Conservation (phyloP, 108 stramenopile species). For the Stephanodiscus triporus region DNA sequence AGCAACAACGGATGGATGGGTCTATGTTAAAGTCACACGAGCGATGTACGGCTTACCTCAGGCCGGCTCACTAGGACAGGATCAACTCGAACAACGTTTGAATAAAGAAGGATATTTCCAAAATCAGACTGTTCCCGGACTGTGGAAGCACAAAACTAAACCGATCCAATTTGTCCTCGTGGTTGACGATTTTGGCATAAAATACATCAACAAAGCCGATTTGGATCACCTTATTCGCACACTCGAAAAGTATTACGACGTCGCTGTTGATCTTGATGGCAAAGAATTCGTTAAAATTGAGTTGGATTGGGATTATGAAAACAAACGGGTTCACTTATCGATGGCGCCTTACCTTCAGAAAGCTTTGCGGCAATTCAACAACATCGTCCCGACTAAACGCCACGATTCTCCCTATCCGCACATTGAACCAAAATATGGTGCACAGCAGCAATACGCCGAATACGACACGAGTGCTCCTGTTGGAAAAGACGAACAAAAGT, state of each 20-base stretch:
- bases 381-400: background rate
- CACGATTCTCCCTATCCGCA: background rate
- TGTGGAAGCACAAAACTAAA: constrained; percentile 41
- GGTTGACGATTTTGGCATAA: constrained; percentile 65
- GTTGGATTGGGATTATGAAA: constrained; percentile 49
- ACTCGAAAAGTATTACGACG: too few species aligned
- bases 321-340: constrained; percentile 35
- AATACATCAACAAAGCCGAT: constrained; percentile 43
- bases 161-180: constrained; percentile 46
- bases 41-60: constrained; percentile 61
- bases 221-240: constrained; percentile 28
- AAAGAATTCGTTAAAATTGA: constrained; percentile 1
- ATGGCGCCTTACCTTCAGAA: background rate
- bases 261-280: too few species aligned
- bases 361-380: background rate
- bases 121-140: constrained; percentile 34
- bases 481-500: background rate
- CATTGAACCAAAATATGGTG: background rate
- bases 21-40: constrained; percentile 19
- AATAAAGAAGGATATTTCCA: constrained; percentile 27
- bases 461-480: background rate
- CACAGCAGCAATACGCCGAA: background rate
- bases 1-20: constrained; percentile 9
- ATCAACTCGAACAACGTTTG: constrained; percentile 23
- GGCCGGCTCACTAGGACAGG: constrained; percentile 47